phyloP scores from a whole-genome alignment of 495 filamentous ascomycete species.

The Xylaria nigripes region DNA sequence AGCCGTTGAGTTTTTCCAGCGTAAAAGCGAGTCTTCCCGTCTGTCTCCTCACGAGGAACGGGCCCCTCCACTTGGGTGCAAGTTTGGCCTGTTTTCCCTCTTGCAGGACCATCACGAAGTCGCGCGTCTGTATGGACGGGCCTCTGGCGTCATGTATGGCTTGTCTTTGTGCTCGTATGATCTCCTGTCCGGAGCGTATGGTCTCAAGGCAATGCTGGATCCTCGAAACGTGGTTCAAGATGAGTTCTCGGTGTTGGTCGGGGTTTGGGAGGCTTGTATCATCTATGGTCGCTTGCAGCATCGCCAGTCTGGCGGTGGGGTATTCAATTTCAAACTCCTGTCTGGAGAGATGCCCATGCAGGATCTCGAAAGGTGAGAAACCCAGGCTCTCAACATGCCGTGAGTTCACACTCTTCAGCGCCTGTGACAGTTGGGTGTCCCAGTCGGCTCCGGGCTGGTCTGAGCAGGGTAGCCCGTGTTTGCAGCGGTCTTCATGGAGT shows the following conservation, averaged over 20 bases:
- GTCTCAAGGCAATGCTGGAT: background rate
- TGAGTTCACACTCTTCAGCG: background rate
- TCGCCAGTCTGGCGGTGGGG: background rate
- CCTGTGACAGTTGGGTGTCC: background rate
- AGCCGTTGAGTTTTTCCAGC: background rate
- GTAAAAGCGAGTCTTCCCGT: background rate
- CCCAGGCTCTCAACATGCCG: background rate
- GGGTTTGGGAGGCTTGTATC: background rate
- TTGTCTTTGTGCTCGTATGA: background rate
- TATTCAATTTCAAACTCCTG: background rate
- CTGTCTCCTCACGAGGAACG: background rate
- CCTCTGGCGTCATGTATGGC: background rate
- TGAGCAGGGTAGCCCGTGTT: no score
- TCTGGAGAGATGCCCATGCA: background rate
- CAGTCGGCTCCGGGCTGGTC: background rate
- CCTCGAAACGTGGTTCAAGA: background rate
- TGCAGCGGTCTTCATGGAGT: background rate
- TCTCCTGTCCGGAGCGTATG: background rate
- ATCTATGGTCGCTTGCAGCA: background rate
- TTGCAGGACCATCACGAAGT: background rate
- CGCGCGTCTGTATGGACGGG: background rate
- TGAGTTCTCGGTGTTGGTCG: background rate
- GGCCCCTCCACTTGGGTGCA: background rate
- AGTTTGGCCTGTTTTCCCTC: constrained; percentile 1
- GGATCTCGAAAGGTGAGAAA: background rate